A percentile compares a stretch with the other conserved stretches of the same genome.
phyloP scores from a whole-genome alignment of 768 basidiomycete genomes.

The Epithele typhae region DNA sequence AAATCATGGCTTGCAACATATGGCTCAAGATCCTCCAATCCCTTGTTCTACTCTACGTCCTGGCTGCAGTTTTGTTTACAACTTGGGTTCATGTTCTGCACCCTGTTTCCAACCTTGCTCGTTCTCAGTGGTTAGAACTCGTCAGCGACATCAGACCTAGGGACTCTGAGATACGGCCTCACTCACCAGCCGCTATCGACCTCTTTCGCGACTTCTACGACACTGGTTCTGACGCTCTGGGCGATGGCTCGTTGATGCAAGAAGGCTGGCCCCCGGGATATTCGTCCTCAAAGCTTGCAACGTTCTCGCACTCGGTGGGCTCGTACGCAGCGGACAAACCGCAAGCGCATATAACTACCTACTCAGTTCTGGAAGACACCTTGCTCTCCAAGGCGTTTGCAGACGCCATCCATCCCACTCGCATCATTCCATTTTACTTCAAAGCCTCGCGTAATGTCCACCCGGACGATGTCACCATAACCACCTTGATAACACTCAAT shows the following conservation, averaged over 20 bases:
- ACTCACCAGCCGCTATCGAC: no score
- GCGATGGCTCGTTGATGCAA: no score
- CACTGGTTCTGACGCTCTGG: no score
- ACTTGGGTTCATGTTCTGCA: slow-evolving; percentile 22
- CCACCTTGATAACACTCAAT: slow-evolving; percentile 79
- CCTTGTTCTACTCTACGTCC: slow-evolving; percentile 19
- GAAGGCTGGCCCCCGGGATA: slow-evolving; percentile 8
- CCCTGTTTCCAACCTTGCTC: slow-evolving; percentile 11
- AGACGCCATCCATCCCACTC: slow-evolving; percentile 64
- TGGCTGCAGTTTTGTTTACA: slow-evolving; percentile 28
- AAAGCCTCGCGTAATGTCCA: slow-evolving; percentile 54
- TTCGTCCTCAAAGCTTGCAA: slow-evolving; percentile 2
- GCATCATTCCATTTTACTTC: slow-evolving; percentile 80
- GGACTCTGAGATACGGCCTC: no score
- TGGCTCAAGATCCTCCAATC: slow-evolving; percentile 6
- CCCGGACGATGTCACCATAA: slow-evolving; percentile 73
- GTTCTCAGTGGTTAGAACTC: no score
- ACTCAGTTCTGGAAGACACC: slow-evolving; percentile 32
- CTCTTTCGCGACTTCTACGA: no score
- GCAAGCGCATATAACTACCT: no score
- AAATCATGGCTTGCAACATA: no score
- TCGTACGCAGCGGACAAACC: no score
- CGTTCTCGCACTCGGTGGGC: neutral
- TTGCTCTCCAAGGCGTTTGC: slow-evolving; percentile 70
- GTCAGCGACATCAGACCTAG: no score